Conservation (phyloP, 768 basidiomycete genomes). For the Lactarius sp. region DNA sequence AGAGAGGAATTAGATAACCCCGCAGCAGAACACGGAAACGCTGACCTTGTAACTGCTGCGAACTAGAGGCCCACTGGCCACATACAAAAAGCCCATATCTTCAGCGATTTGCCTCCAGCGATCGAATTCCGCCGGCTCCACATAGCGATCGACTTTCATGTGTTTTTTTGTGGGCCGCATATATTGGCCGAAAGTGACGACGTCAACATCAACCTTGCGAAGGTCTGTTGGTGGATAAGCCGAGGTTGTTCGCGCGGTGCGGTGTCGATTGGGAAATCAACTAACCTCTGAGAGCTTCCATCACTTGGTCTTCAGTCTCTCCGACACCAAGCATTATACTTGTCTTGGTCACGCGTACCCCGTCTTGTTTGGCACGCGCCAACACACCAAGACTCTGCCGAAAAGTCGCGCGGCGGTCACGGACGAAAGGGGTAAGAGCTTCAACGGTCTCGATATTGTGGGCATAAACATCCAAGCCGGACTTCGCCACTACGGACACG, state of each 20-base stretch:
- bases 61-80: constrained; percentile 94
- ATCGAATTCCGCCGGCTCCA: constrained; percentile 90
- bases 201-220: constrained; percentile 84
- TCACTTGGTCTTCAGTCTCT: constrained; percentile 77
- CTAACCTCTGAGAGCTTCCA: constrained; percentile 78
- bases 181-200: constrained; percentile 99
- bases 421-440: constrained; percentile 87
- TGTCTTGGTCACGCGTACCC: constrained; percentile 89
- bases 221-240: constrained; percentile 53
- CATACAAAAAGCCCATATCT: constrained; percentile 93
- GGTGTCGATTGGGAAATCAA: constrained; percentile 6
- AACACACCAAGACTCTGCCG: constrained; percentile 78
- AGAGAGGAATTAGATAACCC: neutral
- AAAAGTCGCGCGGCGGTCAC: constrained; percentile 91
- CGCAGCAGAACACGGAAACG: constrained; percentile 6
- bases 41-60: constrained; percentile 94
- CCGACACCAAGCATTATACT: constrained; percentile 99
- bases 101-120: constrained; percentile 88
- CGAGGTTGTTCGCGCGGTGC: neutral
- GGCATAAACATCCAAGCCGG: constrained; percentile 95
- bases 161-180: constrained; percentile 99
- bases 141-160: constrained; percentile 98
- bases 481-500: constrained; percentile 79
- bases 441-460: constrained; percentile 98
- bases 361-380: constrained; percentile 76